Base-by-base conservation (phyloP, 148 eudicot genomes). In the Selenicereus undatus region DNA sequence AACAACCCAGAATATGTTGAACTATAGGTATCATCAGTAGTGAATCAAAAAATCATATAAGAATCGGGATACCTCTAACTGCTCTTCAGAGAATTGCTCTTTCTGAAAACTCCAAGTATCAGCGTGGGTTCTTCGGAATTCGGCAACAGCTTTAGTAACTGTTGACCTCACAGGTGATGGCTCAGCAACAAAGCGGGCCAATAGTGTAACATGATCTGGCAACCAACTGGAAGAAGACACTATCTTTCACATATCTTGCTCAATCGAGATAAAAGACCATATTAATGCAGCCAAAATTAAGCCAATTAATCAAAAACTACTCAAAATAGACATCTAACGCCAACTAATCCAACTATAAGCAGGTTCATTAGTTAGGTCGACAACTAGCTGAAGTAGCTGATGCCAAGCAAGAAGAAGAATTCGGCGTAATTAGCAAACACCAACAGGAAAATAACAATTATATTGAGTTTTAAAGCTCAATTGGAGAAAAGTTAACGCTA, bases 21-120 rank as follows among this genome's bases (percentile, higher is more conserved):
- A 71, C 22, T 21, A 68, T 39, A 70, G 30, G 39, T 24, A 36
- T 52, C 64, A n/a, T 76, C 6, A 50, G 62, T 17, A 35, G 16
- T 43, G 24, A 69, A 32, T 30, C 10, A 8, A 66, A 66, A 56
- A 6, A 64, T 50, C 36, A 13, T 75, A 69, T 68, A 29, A 64
- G 32, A n/a, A 58, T 17, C 22, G 20, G 42, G 45, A 51, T 91
- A 96, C 99, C 99, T 96, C 99, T 58, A 96, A 90, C 80, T 94
- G 99, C 62, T 96, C 98, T 85, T 96, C 98, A 13, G 95, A 91
- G 81, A 96, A 96, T 64, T 88, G 88, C 80, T 93, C 94, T 89
- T 93, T 95, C 82, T 96, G 98, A 78, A 96, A 78, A 85, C 88
- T 96, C 98, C 98, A 96, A 66, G 97, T 93, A 86, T 96, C 98